phyloP scores from a whole-genome alignment of 2,329 filamentous ascomycete species.

The Exophiala calicioides region DNA sequence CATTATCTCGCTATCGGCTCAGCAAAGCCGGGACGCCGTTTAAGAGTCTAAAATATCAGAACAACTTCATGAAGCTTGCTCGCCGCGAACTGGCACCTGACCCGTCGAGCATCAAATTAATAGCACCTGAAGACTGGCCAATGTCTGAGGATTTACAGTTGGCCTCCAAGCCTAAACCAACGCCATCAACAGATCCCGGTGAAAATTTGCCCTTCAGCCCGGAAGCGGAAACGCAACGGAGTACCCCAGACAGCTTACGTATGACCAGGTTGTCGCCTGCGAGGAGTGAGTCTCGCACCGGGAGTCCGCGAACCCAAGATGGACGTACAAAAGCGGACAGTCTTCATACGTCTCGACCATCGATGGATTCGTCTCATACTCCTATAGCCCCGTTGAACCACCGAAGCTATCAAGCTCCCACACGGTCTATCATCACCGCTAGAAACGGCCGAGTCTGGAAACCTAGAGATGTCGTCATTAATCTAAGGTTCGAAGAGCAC shows the following conservation, averaged over 20 bases:
- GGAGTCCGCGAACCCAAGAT: too few species aligned
- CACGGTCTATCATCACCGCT: not conserved
- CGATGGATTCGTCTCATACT: too few species aligned
- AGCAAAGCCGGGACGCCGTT: slow-evolving; percentile 18
- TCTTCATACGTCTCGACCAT: too few species aligned
- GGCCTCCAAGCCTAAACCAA: too few species aligned
- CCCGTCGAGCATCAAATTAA: slow-evolving; percentile 15
- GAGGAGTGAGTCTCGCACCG: too few species aligned
- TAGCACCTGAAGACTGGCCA: slow-evolving; percentile 16
- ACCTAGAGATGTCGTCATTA: slow-evolving; percentile 19
- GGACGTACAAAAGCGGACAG: too few species aligned
- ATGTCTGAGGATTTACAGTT: not conserved
- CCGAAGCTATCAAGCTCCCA: not conserved
- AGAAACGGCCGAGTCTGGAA: slow-evolving; percentile 13
- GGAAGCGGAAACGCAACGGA: too few species aligned
- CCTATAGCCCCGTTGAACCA: not conserved
- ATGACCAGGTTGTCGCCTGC: too few species aligned
- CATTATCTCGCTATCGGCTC: not conserved
- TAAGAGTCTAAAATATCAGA: slow-evolving; percentile 25
- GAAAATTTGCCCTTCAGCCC: too few species aligned
- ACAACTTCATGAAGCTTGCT: slow-evolving; percentile 22
- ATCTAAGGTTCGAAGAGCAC: slow-evolving; percentile 14
- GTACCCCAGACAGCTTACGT: too few species aligned
- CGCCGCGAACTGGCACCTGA: slow-evolving; percentile 20
- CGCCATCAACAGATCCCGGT: too few species aligned